Conservation (phyloP, 176 grass and related monocot species). For the Oryza punctata region DNA sequence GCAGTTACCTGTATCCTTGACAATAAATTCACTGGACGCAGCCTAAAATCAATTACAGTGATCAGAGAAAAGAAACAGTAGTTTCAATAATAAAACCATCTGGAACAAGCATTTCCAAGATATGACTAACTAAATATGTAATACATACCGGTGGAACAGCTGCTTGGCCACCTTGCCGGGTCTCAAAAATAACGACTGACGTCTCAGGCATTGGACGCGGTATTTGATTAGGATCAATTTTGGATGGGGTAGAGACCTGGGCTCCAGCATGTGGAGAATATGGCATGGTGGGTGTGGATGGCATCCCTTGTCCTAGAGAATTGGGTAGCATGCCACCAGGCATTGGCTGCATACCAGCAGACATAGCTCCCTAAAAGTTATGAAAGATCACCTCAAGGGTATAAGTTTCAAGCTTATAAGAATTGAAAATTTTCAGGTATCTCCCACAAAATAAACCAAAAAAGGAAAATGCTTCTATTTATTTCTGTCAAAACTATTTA, state of each 20-base stretch:
- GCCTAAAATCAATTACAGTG: slow-evolving; percentile 46
- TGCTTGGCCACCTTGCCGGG: slow-evolving; percentile 74
- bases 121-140: slow-evolving; percentile 15
- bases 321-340: slow-evolving; percentile 44
- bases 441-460: slow-evolving; percentile 25
- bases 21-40: slow-evolving; percentile 76
- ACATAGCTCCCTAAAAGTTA: slow-evolving; percentile 36
- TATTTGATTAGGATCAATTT: slow-evolving; percentile 89
- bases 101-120: slow-evolving; percentile 9
- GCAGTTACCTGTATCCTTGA: slow-evolving; percentile 84
- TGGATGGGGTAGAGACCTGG: slow-evolving; percentile 67
- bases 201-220: slow-evolving; percentile 65
- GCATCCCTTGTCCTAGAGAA: slow-evolving; percentile 56
- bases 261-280: slow-evolving; percentile 66
- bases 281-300: slow-evolving; percentile 53
- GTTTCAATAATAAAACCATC: not conserved
- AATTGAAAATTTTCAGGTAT: slow-evolving; percentile 9
- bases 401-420: slow-evolving; percentile 19
- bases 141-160: slow-evolving; percentile 70
- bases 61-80: slow-evolving; percentile 7
- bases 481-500: slow-evolving; percentile 22
- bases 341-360: slow-evolving; percentile 42
- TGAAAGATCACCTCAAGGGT: slow-evolving; percentile 21
- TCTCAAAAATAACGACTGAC: slow-evolving; percentile 61
- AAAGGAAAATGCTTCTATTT: not conserved